Conservation (phyloP, 2,329 filamentous ascomycete genomes). For the Penicillium paneum region DNA sequence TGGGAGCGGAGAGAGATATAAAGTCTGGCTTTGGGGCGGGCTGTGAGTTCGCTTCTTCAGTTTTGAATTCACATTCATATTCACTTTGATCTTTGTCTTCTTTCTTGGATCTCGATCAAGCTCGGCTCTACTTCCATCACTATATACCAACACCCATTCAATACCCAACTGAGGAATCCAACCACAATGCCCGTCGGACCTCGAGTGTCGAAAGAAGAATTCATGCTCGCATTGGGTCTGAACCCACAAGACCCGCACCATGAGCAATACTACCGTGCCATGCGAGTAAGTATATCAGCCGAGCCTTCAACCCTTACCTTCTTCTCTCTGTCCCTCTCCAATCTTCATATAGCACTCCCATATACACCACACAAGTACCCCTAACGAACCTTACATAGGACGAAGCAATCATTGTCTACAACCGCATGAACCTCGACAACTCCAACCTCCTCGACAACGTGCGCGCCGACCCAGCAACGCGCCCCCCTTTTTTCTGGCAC, state of each 20-base stretch:
- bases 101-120: neutral
- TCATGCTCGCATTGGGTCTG: constrained; percentile 45
- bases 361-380: no score
- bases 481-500: constrained; percentile 48
- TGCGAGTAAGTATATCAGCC: constrained; percentile 38
- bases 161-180: neutral
- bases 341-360: neutral
- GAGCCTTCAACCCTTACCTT: neutral
- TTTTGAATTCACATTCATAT: neutral
- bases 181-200: constrained; percentile 39
- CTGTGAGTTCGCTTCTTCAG: neutral
- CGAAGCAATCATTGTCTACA: constrained; percentile 46
- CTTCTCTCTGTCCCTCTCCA: no score
- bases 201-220: constrained; percentile 47
- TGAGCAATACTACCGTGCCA: constrained; percentile 45
- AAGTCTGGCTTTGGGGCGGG: neutral
- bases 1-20: constrained; percentile 8
- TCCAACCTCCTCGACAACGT: constrained; percentile 42
- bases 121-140: neutral
- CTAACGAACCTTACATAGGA: constrained; percentile 30
- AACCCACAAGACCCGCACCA: constrained; percentile 42
- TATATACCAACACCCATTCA: neutral
- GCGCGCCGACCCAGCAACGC: constrained; percentile 35
- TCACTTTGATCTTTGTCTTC: neutral
- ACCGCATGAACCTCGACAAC: constrained; percentile 41